phyloP scores from a whole-genome alignment of 805 yeast genomes.

The Candida endomychidarum region DNA sequence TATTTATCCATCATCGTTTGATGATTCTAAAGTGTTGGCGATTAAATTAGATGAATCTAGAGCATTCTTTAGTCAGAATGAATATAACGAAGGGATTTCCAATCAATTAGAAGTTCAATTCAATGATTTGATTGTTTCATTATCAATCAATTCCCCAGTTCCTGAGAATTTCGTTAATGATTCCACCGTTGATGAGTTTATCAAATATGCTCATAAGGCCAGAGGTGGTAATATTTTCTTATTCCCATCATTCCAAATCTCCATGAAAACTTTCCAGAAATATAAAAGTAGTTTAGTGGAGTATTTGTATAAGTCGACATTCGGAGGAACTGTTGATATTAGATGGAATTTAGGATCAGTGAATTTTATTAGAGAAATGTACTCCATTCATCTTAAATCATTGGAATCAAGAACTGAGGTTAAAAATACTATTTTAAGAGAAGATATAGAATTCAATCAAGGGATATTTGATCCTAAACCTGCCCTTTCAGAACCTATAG shows the following conservation, averaged over 20 bases:
- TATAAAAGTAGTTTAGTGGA: slow-evolving; percentile 55
- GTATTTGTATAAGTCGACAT: slow-evolving; percentile 66
- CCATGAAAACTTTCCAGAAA: slow-evolving; percentile 74
- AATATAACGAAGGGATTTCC: slow-evolving; percentile 44
- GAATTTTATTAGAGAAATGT: slow-evolving; percentile 88
- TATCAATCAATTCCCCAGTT: slow-evolving; percentile 57
- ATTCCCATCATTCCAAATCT: slow-evolving; percentile 71
- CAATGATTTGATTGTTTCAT: slow-evolving; percentile 62
- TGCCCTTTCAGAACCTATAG: slow-evolving; percentile 17
- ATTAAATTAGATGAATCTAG: slow-evolving; percentile 53
- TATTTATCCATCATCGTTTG: slow-evolving; percentile 78
- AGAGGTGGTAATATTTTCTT: slow-evolving; percentile 78
- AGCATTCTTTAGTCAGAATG: slow-evolving; percentile 54
- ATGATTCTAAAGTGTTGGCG: slow-evolving; percentile 74
- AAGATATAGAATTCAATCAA: slow-evolving; percentile 17
- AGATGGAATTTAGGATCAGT: slow-evolving; percentile 94
- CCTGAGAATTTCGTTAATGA: slow-evolving; percentile 49
- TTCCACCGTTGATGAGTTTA: slow-evolving; percentile 55
- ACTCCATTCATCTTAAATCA: slow-evolving; percentile 79
- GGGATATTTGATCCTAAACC: slow-evolving; percentile 11
- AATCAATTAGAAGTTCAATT: slow-evolving; percentile 62
- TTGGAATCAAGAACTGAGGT: slow-evolving; percentile 55
- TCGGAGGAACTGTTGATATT: slow-evolving; percentile 88
- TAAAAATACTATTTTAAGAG: slow-evolving; percentile 32
- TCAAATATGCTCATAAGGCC: slow-evolving; percentile 54